Conservation (phyloP, 805 yeast species). For the Yamadazyma sp. region DNA sequence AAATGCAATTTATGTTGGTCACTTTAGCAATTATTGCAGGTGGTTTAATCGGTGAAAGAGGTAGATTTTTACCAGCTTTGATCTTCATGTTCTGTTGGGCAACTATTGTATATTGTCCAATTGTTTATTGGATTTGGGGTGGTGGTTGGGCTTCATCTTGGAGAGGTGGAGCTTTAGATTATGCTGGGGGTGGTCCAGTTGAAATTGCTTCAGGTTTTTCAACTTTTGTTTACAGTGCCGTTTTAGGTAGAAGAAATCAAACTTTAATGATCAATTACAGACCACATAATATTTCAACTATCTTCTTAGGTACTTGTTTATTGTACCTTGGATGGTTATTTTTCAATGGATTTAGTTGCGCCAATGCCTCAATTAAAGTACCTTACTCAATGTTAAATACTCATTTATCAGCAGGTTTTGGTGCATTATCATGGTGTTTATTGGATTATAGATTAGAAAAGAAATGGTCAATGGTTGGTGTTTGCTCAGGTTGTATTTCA, state of each 20-base stretch:
- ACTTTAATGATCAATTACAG: conserved; percentile 81
- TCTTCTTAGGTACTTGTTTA: conserved; percentile 81
- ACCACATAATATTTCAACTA: conserved; percentile 92
- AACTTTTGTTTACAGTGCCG: conserved; percentile 82
- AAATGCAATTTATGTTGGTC: conserved; percentile 89
- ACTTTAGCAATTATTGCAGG: conserved; percentile 91
- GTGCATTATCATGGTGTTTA: conserved; percentile 88
- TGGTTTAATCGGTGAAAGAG: conserved; percentile 84
- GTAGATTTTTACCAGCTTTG: conserved; percentile 80
- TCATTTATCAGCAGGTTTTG: conserved; percentile 83
- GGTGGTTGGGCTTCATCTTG: conserved; percentile 82
- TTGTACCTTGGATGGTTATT: conserved; percentile 97
- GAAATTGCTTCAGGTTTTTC: conserved; percentile 90
- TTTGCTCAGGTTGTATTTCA: conserved; percentile 92
- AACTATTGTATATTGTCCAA: conserved; percentile 88
- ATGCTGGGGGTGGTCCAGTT: conserved; percentile 98
- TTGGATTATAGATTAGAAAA: conserved; percentile 84
- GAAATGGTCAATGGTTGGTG: conserved; percentile 92
- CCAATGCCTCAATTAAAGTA: conserved; percentile 77
- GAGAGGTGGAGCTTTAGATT: conserved; percentile 89
- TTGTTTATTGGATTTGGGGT: conserved; percentile 97
- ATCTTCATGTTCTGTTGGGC: conserved; percentile 84
- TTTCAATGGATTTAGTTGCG: conserved; percentile 88
- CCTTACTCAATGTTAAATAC: conserved; percentile 91
- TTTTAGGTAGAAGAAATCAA: conserved; percentile 72